These are phyloP conservation scores for Alisma plantagoaquatica DNA, from an alignment of 106 monocot genomes.

Conservation along the genomic window DNA sequence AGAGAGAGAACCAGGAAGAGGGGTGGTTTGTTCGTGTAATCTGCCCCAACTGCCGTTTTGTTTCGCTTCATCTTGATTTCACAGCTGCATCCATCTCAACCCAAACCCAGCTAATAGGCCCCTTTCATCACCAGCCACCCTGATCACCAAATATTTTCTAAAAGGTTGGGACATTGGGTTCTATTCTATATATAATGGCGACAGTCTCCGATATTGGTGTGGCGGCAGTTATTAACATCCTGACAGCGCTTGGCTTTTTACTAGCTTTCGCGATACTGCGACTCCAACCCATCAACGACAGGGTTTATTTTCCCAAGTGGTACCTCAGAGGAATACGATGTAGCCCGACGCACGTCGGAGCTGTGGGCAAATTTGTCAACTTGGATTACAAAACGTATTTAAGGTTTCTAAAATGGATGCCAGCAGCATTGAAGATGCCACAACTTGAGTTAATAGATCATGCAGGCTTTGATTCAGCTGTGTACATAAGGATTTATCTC, in stretches of 20 bases:
- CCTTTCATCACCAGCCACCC: no score
- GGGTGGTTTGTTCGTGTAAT: no score
- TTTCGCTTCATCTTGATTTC: no score
- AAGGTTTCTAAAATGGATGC: conserved; percentile 90
- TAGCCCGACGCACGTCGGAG: conserved; percentile 49
- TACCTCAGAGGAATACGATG: conserved; percentile 75
- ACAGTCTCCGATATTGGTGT: conserved; percentile 64
- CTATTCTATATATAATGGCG: conserved; percentile 74
- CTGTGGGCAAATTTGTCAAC: conserved; percentile 64
- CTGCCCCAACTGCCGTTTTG: no score
- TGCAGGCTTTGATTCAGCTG: conserved; percentile 86
- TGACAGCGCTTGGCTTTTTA: conserved; percentile 58
- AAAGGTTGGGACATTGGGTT: no score
- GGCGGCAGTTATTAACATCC: conserved; percentile 72
- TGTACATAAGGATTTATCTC: conserved; percentile 79
- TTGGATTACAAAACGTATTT: conserved; percentile 49
- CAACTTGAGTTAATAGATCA: conserved; percentile 80
- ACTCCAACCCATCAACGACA: conserved; percentile 92
- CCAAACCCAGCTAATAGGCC: no score
- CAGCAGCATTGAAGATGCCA: conserved; percentile 83
- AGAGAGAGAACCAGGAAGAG: no score
- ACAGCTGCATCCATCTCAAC: no score
- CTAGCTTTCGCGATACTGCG: conserved; percentile 68
- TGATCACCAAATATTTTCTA: no score
- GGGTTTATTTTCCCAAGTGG: conserved; percentile 97